Evolutionary conservation across 768 basidiomycete genomes (phyloP), one percentile per base, ranked within the genome.

Genomic region (Phaffia australis): DNA sequence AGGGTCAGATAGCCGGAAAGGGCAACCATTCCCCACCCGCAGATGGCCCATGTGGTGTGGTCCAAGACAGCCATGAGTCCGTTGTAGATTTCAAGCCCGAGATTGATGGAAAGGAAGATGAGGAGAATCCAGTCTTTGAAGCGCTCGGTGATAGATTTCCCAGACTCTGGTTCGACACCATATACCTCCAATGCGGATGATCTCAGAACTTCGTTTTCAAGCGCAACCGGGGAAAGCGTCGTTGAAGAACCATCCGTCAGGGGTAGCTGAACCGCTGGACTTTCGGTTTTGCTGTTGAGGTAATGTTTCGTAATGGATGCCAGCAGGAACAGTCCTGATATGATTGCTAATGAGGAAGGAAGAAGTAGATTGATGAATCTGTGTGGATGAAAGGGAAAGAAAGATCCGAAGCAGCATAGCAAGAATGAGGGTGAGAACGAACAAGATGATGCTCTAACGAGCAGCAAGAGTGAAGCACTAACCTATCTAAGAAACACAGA

Each of bases 151-250:
- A 63, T 29, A 9, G 71, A 66, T 8, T 68, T 68, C 29, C 49
- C 55, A 3, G 63, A 55, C 62, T 72, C 72, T 9, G 71, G 69
- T 6, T 69, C 65, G 0, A 63, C 35, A 42, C 70, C 69, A 5
- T 64, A 66, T 16, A 47, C 32, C 23, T 14, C 1, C 2, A 32
- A 27, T 4, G 58, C 58, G 2, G 30, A 30, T 49, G 5, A 25
- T 29, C n/a, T 49, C 21, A 66, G 56, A 52, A 66, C 58, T 9
- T 30, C 56, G 23, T 59, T 50, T 32, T 66, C 65, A 50, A 66
- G 65, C 3, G 23, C 58, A 32, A 66, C 29, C 25, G 65, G 65
- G 4, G 65, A 60, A 21, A 54, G 23, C 19, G 59, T 35, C 35
- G 58, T 3, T n/a, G 47, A 7, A 32, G 3, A 21, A 23, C 15